Percentiles rank a stretch among this genome's conserved stretches.
These are phyloP conservation scores for Malbranchea cinnamomea DNA, from an alignment of 2,329 filamentous ascomycete genomes.

Conservation along the genomic window DNA sequence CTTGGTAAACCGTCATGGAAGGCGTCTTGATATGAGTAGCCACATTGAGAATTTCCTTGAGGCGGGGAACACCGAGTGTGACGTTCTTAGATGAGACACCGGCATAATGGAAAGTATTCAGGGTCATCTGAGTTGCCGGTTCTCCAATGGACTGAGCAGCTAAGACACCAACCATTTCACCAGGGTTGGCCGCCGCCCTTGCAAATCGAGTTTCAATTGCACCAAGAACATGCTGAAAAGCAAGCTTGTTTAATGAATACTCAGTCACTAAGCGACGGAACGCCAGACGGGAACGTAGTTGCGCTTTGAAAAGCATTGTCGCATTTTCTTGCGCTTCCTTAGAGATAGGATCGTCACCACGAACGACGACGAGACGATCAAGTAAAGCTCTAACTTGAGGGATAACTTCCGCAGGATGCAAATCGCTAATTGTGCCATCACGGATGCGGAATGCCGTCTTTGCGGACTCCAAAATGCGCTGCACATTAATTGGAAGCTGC, in stretches of 20 bases:
- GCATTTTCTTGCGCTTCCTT: slow-evolving; percentile 75
- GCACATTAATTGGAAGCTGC: slow-evolving; percentile 83
- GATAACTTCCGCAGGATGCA: slow-evolving; percentile 78
- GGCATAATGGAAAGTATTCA: slow-evolving; percentile 99
- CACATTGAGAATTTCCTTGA: slow-evolving; percentile 98
- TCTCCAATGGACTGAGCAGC: slow-evolving; percentile 98
- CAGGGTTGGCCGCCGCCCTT: slow-evolving; percentile 70
- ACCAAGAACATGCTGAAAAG: slow-evolving; percentile 82
- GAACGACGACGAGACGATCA: slow-evolving; percentile 67
- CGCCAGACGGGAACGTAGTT: slow-evolving; percentile 73
- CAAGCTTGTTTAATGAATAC: slow-evolving; percentile 75
- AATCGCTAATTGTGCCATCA: slow-evolving; percentile 68
- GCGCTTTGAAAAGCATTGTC: slow-evolving; percentile 81
- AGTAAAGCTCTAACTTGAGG: slow-evolving; percentile 62
- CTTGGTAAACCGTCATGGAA: slow-evolving; percentile 84
- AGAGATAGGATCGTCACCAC: slow-evolving; percentile 69
- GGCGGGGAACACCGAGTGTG: slow-evolving; percentile 92
- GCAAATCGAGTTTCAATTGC: slow-evolving; percentile 82
- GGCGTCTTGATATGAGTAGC: slow-evolving; percentile 98
- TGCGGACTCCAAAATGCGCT: slow-evolving; percentile 79
- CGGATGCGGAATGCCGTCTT: slow-evolving; percentile 85
- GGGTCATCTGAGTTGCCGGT: slow-evolving; percentile 96
- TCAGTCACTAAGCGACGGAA: slow-evolving; percentile 85
- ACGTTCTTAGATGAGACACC: slow-evolving; percentile 99
- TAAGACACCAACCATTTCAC: slow-evolving; percentile 97